Conservation (phyloP, 352 stramenopile genomes). For the Thraustotheca clavata region DNA sequence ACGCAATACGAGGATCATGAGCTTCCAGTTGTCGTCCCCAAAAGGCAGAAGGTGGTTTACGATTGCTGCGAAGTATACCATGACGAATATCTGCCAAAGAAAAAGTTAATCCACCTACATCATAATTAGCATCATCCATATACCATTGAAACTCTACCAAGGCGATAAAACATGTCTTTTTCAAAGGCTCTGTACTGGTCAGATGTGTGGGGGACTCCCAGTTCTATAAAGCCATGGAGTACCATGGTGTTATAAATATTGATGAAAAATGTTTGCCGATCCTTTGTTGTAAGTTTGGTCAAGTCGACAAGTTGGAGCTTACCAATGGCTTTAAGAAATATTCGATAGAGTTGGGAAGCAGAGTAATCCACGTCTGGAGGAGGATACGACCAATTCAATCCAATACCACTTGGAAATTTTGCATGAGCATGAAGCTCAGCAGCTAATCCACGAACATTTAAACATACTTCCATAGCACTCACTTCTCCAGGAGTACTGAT, state of each 20-base stretch:
- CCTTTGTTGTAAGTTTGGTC: conserved; percentile 63
- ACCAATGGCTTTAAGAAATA: conserved; percentile 57
- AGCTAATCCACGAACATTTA: conserved; percentile 51
- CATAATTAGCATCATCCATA: not conserved
- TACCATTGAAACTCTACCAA: conserved; percentile 29
- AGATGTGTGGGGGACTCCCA: conserved; percentile 75
- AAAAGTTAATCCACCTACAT: conserved; percentile 56
- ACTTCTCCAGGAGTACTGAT: conserved; percentile 33
- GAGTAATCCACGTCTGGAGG: conserved; percentile 21
- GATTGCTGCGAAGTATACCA: conserved; percentile 80
- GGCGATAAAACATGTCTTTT: conserved; percentile 68
- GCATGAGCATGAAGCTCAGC: conserved; percentile 55
- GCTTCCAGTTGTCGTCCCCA: conserved; percentile 78
- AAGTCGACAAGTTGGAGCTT: conserved; percentile 67
- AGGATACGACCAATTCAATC: conserved; percentile 42
- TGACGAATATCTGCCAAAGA: conserved; percentile 81
- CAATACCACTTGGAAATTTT: conserved; percentile 57
- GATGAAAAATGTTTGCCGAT: conserved; percentile 84
- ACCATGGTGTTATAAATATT: conserved; percentile 87
- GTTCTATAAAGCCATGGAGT: conserved; percentile 76
- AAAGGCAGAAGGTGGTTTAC: conserved; percentile 80
- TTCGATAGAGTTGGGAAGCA: conserved; percentile 43
- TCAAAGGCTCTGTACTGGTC: conserved; percentile 79
- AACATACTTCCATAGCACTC: conserved; percentile 59
- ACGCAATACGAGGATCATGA: conserved; percentile 74